Evolutionary conservation across 139 green algal genomes (phyloP).

Genomic region (Haematococcus lacustris): DNA sequence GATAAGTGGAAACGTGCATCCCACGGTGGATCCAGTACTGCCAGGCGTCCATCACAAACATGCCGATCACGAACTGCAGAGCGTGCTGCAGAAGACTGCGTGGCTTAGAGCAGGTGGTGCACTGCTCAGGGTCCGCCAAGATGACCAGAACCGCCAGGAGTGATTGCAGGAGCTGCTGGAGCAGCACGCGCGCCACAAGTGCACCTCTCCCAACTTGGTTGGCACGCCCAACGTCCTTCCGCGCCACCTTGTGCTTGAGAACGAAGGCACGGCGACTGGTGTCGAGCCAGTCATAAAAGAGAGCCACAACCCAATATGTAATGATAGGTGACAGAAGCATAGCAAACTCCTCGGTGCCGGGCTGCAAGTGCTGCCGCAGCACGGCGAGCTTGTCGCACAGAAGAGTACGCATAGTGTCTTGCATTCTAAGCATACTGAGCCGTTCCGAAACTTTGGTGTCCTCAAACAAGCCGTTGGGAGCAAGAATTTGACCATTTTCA

Average conservation of each 20-base stretch:
- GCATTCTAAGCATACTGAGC: too few relatives aligned
- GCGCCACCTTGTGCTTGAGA: background rate
- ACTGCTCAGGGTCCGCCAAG: conserved; percentile 28
- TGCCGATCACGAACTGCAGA: conserved; percentile 41
- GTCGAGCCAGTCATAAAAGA: conserved; percentile 51
- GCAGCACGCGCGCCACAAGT: conserved; percentile 51
- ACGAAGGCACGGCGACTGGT: background rate
- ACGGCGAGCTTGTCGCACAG: too few relatives aligned
- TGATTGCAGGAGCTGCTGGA: conserved; percentile 54
- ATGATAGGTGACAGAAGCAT: conserved; percentile 31
- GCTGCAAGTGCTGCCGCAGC: background rate
- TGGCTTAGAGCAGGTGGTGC: conserved; percentile 10
- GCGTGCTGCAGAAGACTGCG: conserved; percentile 6
- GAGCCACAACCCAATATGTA: conserved; percentile 48
- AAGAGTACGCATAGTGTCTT: too few relatives aligned
- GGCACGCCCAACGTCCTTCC: background rate
- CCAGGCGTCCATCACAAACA: conserved; percentile 66
- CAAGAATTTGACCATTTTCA: too few relatives aligned
- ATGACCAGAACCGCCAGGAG: conserved; percentile 21
- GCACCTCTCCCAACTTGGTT: conserved; percentile 23
- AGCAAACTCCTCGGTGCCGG: conserved; percentile 3
- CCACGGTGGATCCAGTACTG: conserved; percentile 61
- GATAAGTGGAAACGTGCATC: conserved; percentile 48
- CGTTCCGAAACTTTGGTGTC: too few relatives aligned
- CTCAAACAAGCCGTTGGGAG: too few relatives aligned